Percentiles rank a stretch among this genome's conserved stretches.
phyloP scores from a whole-genome alignment of 1,139 yeast species.

The Kurtzmaniella quercitrusa region DNA sequence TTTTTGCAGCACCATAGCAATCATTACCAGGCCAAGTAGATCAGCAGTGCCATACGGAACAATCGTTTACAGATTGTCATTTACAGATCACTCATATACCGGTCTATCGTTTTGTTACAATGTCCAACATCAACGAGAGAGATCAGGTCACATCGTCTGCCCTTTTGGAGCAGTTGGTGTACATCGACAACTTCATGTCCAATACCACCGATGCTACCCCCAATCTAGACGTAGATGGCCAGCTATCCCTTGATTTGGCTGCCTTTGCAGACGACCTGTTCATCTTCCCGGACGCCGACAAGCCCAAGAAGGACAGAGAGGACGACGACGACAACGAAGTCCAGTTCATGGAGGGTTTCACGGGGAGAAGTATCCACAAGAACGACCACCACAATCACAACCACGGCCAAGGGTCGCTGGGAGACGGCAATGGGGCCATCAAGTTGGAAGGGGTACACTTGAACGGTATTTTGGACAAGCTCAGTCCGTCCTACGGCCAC shows the following conservation, averaged over 20 bases:
- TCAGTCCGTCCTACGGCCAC: background rate
- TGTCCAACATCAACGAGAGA: slow-evolving; percentile 11
- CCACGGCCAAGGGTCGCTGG: background rate
- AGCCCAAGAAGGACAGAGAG: slow-evolving; percentile 34
- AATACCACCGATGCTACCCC: slow-evolving; percentile 22
- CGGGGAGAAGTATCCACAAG: slow-evolving; percentile 7
- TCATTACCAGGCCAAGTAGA: too few species aligned
- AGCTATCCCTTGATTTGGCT: slow-evolving; percentile 66
- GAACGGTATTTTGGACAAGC: background rate
- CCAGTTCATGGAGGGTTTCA: slow-evolving; percentile 1
- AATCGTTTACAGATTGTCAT: too few species aligned
- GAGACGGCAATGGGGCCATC: slow-evolving; percentile 1
- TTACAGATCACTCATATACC: too few species aligned
- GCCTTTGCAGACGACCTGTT: slow-evolving; percentile 79
- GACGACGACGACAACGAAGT: slow-evolving; percentile 8
- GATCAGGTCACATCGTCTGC: slow-evolving; percentile 58
- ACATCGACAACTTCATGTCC: slow-evolving; percentile 68
- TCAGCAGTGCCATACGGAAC: too few species aligned
- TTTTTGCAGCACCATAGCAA: too few species aligned
- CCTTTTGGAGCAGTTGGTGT: slow-evolving; percentile 68
- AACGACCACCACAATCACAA: background rate
- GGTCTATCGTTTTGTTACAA: slow-evolving; percentile 7
- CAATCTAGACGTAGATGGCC: slow-evolving; percentile 56
- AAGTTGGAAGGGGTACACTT: background rate
- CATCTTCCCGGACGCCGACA: slow-evolving; percentile 75